A percentile compares a stretch with the other conserved stretches of the same genome.
Conservation (phyloP, 176 grass and related monocot genomes). For the Dendrocalamus sinicus region DNA sequence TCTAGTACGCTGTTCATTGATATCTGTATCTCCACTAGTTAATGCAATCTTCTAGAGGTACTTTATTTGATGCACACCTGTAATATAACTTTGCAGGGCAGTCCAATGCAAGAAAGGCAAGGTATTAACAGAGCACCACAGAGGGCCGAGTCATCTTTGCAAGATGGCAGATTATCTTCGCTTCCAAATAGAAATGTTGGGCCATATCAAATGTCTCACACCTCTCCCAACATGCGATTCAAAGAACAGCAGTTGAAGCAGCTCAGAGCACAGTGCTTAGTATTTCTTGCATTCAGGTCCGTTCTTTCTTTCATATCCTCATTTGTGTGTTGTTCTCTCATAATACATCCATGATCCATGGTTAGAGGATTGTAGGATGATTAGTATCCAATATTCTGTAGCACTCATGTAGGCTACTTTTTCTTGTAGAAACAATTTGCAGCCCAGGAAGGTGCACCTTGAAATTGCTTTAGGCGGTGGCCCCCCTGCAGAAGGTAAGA, state of each 20-base stretch:
- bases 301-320: conserved; percentile 9
- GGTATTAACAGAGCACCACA: conserved; percentile 51
- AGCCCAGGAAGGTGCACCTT: conserved; percentile 88
- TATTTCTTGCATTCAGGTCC: conserved; percentile 99
- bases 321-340: background rate
- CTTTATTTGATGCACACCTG: conserved; percentile 40
- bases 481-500: conserved; percentile 73
- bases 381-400: conserved; percentile 31
- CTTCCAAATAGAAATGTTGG: conserved; percentile 56
- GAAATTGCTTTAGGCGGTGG: conserved; percentile 86
- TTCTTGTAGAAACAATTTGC: conserved; percentile 84
- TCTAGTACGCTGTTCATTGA: conserved; percentile 28
- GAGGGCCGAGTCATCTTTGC: conserved; percentile 54
- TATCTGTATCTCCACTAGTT: conserved; percentile 31
- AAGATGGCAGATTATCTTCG: conserved; percentile 55
- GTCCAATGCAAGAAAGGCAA: conserved; percentile 76
- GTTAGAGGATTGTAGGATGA: conserved; percentile 12
- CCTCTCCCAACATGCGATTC: conserved; percentile 67
- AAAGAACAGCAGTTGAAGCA: conserved; percentile 98
- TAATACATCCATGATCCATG: conserved; percentile 1
- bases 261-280: conserved; percentile 97
- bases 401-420: conserved; percentile 36
- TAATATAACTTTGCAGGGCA: conserved; percentile 58
- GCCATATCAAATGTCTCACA: conserved; percentile 56
- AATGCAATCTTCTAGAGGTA: conserved; percentile 19